Conservation (phyloP, 805 yeast species). For the Kodamaea jinghongensis region DNA sequence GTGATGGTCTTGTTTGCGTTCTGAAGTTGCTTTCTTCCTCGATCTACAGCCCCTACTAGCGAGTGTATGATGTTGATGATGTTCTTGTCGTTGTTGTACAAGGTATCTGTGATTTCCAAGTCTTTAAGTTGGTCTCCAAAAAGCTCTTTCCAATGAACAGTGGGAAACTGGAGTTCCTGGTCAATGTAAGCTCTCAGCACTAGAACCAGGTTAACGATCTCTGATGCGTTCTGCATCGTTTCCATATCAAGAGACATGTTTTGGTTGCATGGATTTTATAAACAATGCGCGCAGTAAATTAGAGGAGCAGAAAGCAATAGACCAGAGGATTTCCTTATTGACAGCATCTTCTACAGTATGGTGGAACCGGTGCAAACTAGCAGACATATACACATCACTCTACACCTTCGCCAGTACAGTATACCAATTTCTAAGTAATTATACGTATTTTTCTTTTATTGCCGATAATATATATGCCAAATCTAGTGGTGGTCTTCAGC, state of each 20-base stretch:
- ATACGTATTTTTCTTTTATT: neutral
- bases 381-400: neutral
- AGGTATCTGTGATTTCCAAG: constrained; percentile 24
- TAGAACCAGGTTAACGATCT: constrained; percentile 33
- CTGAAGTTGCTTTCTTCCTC: constrained; percentile 31
- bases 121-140: constrained; percentile 23
- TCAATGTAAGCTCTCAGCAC: constrained; percentile 34
- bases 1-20: constrained; percentile 27
- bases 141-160: constrained; percentile 35
- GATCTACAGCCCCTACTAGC: constrained; percentile 25
- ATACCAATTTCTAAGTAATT: neutral
- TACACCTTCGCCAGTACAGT: neutral
- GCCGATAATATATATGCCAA: neutral
- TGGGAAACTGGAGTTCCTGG: constrained; percentile 28
- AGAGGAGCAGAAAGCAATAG: neutral
- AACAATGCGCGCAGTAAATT: neutral
- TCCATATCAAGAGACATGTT: constrained; percentile 25
- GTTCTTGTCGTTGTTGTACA: constrained; percentile 34
- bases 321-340: neutral
- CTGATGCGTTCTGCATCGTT: constrained; percentile 36
- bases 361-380: neutral
- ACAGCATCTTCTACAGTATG: neutral
- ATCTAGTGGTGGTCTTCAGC: constrained; percentile 53
- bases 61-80: constrained; percentile 37
- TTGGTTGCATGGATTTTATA: neutral